Percentiles rank a stretch among this genome's conserved stretches.
phyloP scores from a whole-genome alignment of 768 basidiomycete genomes.

The Trametes meyenii region DNA sequence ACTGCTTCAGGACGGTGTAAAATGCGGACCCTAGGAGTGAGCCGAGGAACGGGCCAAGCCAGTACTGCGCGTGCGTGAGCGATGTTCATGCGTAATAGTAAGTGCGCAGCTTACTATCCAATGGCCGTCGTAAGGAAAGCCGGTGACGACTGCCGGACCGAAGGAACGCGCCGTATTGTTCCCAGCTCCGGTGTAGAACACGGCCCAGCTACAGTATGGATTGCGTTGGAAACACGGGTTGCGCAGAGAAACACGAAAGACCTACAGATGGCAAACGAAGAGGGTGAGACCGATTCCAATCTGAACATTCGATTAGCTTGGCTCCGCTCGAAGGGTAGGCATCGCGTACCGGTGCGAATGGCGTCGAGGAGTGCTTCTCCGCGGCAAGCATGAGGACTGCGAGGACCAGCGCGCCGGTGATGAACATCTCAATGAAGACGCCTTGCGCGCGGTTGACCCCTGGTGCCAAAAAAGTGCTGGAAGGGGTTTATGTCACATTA shows the following conservation, averaged over 20 bases:
- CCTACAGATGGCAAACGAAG: conserved; percentile 63
- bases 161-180: conserved; percentile 75
- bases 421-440: conserved; percentile 75
- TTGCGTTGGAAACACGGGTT: not conserved
- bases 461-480: conserved; percentile 50
- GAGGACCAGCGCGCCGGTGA: conserved; percentile 58
- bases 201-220: conserved; percentile 48
- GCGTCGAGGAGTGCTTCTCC: conserved; percentile 67
- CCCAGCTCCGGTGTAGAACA: conserved; percentile 63
- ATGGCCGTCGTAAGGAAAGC: conserved; percentile 53
- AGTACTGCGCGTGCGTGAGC: conserved; percentile 47
- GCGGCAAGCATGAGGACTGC: conserved; percentile 75
- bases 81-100: not conserved
- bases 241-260: not conserved
- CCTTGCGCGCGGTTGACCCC: conserved; percentile 57
- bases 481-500: conserved; percentile 11
- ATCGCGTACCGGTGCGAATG: conserved; percentile 64
- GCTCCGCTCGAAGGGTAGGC: not conserved
- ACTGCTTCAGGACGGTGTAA: conserved; percentile 60
- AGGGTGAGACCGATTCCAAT: conserved; percentile 68
- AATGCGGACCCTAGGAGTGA: conserved; percentile 59
- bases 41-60: conserved; percentile 72
- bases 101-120: conserved; percentile 56
- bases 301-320: conserved; percentile 33
- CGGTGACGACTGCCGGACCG: conserved; percentile 69